phyloP scores from a whole-genome alignment of 2,329 filamentous ascomycete genomes.

The Grosmannia penicillata region DNA sequence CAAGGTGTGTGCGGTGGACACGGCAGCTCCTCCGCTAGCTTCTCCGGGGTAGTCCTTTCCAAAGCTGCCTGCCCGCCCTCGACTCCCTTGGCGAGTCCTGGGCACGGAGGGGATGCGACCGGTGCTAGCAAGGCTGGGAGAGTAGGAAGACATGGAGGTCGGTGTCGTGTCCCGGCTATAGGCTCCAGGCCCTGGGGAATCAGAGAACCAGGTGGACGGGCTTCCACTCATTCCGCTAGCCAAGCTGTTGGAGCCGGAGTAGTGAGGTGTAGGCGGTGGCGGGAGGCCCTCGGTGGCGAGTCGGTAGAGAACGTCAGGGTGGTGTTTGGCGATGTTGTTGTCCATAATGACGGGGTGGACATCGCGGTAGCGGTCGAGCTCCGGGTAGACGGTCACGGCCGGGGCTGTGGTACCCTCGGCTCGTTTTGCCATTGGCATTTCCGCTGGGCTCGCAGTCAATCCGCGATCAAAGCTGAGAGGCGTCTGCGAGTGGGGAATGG shows the following conservation, averaged over 20 bases:
- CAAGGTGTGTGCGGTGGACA: slow-evolving; percentile 42
- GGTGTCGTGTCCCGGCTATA: slow-evolving; percentile 69
- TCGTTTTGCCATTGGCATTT: slow-evolving; percentile 26
- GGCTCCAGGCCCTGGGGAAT: slow-evolving; percentile 51
- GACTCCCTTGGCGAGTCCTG: slow-evolving; percentile 37
- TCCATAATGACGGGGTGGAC: slow-evolving; percentile 17
- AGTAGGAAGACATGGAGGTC: slow-evolving; percentile 64
- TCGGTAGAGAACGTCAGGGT: slow-evolving; percentile 36
- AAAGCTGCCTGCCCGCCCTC: slow-evolving; percentile 40
- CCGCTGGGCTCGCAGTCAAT: slow-evolving; percentile 27
- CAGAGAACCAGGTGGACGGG: slow-evolving; percentile 62
- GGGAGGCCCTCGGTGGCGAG: slow-evolving; percentile 45
- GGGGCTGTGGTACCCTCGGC: slow-evolving; percentile 24
- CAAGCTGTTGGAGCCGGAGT: slow-evolving; percentile 42
- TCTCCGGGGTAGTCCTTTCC: slow-evolving; percentile 37
- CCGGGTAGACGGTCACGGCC: slow-evolving; percentile 37
- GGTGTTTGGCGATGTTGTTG: slow-evolving; percentile 13
- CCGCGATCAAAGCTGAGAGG: slow-evolving; percentile 26
- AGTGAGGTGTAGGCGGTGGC: slow-evolving; percentile 51
- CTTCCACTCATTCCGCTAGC: slow-evolving; percentile 49
- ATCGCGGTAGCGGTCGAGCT: slow-evolving; percentile 45
- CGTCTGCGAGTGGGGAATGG: slow-evolving; percentile 22
- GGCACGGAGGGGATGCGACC: slow-evolving; percentile 25
- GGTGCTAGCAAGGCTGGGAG: slow-evolving; percentile 43
- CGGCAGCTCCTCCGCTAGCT: slow-evolving; percentile 28